Evolutionary conservation across 1,139 yeast species (phyloP).

Genomic region (Candida pseudocylindracea): DNA sequence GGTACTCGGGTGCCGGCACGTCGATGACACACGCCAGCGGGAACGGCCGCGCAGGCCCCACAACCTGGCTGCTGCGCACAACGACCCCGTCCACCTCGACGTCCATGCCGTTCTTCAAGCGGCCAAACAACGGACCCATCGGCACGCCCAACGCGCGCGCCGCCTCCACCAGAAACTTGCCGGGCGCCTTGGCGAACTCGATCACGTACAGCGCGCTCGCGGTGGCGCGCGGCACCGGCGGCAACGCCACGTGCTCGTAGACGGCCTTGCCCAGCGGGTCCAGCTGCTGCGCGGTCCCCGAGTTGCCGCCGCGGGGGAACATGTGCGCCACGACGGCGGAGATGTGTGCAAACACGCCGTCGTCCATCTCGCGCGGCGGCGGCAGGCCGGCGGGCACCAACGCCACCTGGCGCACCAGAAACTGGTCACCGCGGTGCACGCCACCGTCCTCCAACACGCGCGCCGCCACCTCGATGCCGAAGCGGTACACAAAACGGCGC

Average conservation of each 20-base stretch:
- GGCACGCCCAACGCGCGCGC: constrained; percentile 55
- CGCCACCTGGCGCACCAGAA: constrained; percentile 26
- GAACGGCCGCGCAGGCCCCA: constrained; percentile 37
- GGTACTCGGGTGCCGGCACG: constrained; percentile 34
- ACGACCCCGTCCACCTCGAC: not conserved
- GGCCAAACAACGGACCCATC: constrained; percentile 34
- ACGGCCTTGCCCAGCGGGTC: constrained; percentile 18
- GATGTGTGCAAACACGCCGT: no score
- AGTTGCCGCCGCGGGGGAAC: constrained; percentile 21
- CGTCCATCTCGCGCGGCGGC: no score
- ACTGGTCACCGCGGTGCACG: constrained; percentile 18
- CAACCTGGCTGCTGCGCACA: constrained; percentile 27
- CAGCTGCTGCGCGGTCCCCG: constrained; percentile 9
- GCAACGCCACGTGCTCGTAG: constrained; percentile 20
- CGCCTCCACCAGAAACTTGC: constrained; percentile 44
- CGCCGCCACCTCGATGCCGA: constrained; percentile 24
- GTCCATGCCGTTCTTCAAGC: constrained; percentile 29
- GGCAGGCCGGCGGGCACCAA: not conserved
- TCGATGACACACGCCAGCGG: constrained; percentile 49
- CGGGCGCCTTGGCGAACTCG: constrained; percentile 45
- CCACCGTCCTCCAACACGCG: not conserved
- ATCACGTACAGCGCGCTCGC: constrained; percentile 33
- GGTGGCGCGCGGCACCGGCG: constrained; percentile 8
- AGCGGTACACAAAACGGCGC: constrained; percentile 77
- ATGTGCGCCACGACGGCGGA: constrained; percentile 11